These are phyloP conservation scores for Globisporangium nagaii DNA, from an alignment of 352 stramenopile species.

Conservation along the genomic window DNA sequence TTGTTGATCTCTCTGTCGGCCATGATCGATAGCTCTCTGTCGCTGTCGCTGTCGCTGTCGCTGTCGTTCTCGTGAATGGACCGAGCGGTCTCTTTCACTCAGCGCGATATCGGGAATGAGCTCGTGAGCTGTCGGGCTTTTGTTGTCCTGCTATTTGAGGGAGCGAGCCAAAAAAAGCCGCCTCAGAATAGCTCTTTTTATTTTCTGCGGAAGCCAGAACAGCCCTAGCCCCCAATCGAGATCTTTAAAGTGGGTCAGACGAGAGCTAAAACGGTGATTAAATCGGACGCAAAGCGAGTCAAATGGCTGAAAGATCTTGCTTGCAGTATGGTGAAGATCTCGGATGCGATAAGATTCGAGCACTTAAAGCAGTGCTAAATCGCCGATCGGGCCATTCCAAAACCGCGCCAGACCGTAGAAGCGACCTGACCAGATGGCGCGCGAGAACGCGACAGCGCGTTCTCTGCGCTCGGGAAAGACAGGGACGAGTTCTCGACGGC, in stretches of 20 bases:
- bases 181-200: no score
- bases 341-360: background rate
- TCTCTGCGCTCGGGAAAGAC: conserved; percentile 3
- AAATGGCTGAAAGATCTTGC: background rate
- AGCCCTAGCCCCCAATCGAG: no score
- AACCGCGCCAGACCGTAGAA: background rate
- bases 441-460: background rate
- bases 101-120: no score
- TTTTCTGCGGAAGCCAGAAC: no score
- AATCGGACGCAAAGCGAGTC: background rate
- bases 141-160: background rate
- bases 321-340: background rate
- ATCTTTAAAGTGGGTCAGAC: no score
- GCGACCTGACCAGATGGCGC: background rate
- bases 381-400: background rate
- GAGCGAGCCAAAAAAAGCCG: no score
- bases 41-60: background rate
- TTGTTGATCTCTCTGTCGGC: background rate
- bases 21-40: background rate
- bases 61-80: background rate
- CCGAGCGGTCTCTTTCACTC: no score
- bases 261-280: background rate
- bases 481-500: background rate
- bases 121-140: no score
- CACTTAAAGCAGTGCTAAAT: background rate